Percentiles rank a stretch among this genome's conserved stretches.
These are phyloP conservation scores for Solanum piurae DNA, from an alignment of 257 asterid genomes.

Conservation along the genomic window DNA sequence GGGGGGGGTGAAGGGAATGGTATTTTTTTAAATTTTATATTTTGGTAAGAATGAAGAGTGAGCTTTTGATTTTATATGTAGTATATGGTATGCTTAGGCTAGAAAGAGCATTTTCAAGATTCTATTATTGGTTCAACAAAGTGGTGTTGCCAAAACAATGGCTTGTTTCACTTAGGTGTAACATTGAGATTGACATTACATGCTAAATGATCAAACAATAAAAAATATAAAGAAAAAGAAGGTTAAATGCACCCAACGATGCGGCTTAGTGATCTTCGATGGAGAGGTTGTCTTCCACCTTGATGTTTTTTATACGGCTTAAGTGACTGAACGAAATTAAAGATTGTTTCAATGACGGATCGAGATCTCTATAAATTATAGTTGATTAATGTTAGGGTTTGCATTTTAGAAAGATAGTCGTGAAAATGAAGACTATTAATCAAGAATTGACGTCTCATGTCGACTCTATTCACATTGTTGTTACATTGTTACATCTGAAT, in stretches of 20 bases:
- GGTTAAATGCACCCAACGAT: background rate
- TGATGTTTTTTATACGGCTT: background rate
- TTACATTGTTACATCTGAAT: background rate
- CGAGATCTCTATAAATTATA: background rate
- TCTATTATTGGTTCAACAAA: constrained; percentile 7
- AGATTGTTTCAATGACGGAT: background rate
- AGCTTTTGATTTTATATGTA: constrained; percentile 25
- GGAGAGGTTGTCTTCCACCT: background rate
- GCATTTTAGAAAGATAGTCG: too few relatives aligned
- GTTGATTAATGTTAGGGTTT: too few relatives aligned
- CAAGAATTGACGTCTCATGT: background rate
- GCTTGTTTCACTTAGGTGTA: constrained; percentile 25
- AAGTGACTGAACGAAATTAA: background rate
- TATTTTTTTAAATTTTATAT: background rate
- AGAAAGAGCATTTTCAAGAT: constrained; percentile 1
- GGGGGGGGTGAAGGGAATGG: background rate
- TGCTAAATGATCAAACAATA: constrained; percentile 1
- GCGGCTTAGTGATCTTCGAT: background rate
- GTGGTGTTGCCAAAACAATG: background rate
- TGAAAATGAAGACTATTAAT: background rate
- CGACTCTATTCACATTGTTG: rapidly evolving
- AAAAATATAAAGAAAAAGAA: background rate
- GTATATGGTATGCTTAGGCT: constrained; percentile 7
- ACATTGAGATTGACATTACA: constrained; percentile 35
- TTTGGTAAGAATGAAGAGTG: constrained; percentile 25